Conservation (phyloP, 1,139 yeast species). For the Torulaspora pretoriensis region DNA sequence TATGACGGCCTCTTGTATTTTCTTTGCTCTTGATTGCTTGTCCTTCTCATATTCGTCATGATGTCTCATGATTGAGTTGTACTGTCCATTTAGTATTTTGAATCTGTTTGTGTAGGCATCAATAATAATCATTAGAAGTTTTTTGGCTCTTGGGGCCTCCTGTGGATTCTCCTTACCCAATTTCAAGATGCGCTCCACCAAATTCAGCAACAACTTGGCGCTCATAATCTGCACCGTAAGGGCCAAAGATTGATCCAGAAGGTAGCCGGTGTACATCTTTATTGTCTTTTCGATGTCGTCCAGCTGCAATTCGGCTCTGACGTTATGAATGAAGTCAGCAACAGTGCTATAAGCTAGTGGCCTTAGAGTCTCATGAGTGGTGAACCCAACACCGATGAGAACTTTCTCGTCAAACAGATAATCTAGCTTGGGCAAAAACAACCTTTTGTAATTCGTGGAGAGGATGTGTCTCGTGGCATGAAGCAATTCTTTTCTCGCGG, state of each 20-base stretch:
- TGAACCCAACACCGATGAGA: constrained; percentile 86
- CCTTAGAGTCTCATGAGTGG: constrained; percentile 77
- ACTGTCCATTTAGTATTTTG: constrained; percentile 66
- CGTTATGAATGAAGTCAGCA: constrained; percentile 93
- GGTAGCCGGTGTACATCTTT: constrained; percentile 70
- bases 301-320: constrained; percentile 77
- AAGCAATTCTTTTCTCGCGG: constrained; percentile 85
- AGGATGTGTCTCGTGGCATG: constrained; percentile 94
- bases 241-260: constrained; percentile 80
- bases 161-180: constrained; percentile 59
- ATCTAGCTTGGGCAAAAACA: constrained; percentile 83
- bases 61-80: constrained; percentile 59
- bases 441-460: constrained; percentile 77
- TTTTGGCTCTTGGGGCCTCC: constrained; percentile 68
- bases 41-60: constrained; percentile 53
- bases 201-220: constrained; percentile 79
- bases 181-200: constrained; percentile 84
- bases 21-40: constrained; percentile 24
- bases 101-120: constrained; percentile 87
- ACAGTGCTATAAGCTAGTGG: constrained; percentile 95
- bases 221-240: constrained; percentile 95
- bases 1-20: constrained; percentile 21
- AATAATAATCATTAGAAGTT: constrained; percentile 72
- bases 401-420: constrained; percentile 81
- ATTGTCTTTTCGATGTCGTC: constrained; percentile 88